A percentile compares a stretch with the other conserved stretches of the same genome.
Evolutionary conservation across 495 filamentous ascomycete species (phyloP).

Genomic region (Neurospora africana): DNA sequence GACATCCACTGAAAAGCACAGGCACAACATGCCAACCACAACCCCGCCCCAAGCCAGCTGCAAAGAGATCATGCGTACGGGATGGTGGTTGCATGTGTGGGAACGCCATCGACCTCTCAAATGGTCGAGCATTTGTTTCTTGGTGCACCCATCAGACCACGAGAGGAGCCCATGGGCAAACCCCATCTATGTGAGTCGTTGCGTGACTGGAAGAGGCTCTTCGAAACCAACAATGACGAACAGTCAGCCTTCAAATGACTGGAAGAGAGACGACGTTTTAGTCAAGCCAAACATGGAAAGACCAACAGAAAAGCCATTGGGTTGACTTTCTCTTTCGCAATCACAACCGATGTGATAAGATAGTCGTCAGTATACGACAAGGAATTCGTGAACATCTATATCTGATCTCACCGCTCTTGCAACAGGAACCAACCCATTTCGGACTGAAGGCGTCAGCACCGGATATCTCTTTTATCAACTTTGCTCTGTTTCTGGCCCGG

Average conservation of each 20-base stretch:
- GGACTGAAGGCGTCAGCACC: neutral
- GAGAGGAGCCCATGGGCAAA: neutral
- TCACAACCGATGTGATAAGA: neutral
- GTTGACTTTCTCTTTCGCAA: neutral
- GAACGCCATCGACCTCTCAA: neutral
- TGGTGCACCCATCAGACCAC: neutral
- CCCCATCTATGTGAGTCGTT: neutral
- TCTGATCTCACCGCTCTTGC: neutral
- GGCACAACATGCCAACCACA: constrained; percentile 3
- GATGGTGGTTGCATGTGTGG: constrained; percentile 14
- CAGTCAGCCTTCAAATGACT: neutral
- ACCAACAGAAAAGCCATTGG: neutral
- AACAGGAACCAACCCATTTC: neutral
- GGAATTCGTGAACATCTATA: neutral
- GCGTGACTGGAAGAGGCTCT: neutral
- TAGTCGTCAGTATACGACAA: neutral
- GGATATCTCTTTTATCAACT: neutral
- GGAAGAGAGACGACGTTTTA: neutral
- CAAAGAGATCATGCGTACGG: constrained; percentile 16
- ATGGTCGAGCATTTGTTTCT: neutral
- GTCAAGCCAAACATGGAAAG: neutral
- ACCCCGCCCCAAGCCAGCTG: constrained; percentile 14
- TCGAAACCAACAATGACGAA: neutral
- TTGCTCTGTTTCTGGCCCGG: neutral
- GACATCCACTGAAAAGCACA: neutral